Base-by-base conservation (phyloP, 768 basidiomycete genomes). In the Phallus indusiatus region DNA sequence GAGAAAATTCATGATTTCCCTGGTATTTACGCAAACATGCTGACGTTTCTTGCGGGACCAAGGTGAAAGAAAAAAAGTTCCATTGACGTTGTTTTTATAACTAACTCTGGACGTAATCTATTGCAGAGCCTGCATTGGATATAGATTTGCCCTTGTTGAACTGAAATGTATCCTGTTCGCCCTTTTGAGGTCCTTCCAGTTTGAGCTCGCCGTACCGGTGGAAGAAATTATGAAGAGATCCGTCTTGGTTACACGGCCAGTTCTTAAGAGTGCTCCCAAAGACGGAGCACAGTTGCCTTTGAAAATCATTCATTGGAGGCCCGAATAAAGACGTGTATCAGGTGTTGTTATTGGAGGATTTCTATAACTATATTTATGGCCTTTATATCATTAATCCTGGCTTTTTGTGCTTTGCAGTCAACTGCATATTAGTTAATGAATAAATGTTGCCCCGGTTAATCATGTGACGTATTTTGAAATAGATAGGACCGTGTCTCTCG, bases 41-140 rank as follows among this genome's bases (percentile, higher is more conserved):
- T 86, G 36, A 77, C 81, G 0, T 88, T 88, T 74, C 63, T 84
- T 1, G 82, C 81, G 33, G 86, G 86, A 5, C 81, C 83, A 16
- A 76, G 57, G 57, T 59, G 7, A 28, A 28, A 33, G 5, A 49
- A 14, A 47, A 47, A 28, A 2, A 2, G 7, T 20, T 21, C 56
- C 21, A 37, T 14, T 28, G 16, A 51, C 9, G 48, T 5, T 2
- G 18, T 34, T 53, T 5, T 17, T 17, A 16, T 5, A 21, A 14
- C 24, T 28, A 7, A 28, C 28, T 6, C 14, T 37, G n/a, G 24
- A 18, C 10, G 11, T 47, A 16, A 3, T 28, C 20, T 6, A 16
- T 33, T 50, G n/a, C 36, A 59, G 77, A 18, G 76, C 82, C 0
- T 88, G 85, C 61, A 85, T 87, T 36, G 84, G 84, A 0, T 86